Evolutionary conservation across 495 filamentous ascomycete genomes (phyloP), one percentile per base, ranked within the genome.

Genomic region (Friedmanniomyces endolithicus): DNA sequence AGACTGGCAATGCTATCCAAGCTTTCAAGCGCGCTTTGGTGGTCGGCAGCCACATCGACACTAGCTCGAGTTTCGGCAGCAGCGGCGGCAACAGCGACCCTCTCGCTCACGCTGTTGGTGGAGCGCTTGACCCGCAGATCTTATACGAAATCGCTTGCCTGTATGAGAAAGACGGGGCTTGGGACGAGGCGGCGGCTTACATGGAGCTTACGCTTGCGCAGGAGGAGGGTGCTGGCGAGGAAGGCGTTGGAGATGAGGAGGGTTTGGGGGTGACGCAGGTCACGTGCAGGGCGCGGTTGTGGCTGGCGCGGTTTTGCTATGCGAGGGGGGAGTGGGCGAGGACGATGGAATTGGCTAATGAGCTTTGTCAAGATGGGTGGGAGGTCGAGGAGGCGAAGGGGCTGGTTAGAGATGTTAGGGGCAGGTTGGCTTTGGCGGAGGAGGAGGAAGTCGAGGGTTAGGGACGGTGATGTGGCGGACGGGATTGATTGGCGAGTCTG

Each of bases 381-480:
- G 94, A 99, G 70, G 88, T 99, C 16, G 94, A 99, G 68, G 94
- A 99, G 69, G 94, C 94, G 14, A 96, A 97, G 73, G 90, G 90
- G 2, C 73, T 99, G 57, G 86, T 96, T 59, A 77, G 89, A 55
- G 92, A 97, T 72, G 77, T 94, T 20, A 75, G 90, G 58, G 86
- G 86, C 4, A 78, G 89, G 66, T 78, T 88, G 67, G 87, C 92
- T 62, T 69, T 66, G 64, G 60, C 27, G 23, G 57, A 59, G 39
- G 50, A n/a, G 27, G 51, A 47, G 37, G 60, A 49, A 22, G 14
- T 35, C 40, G 41, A 19, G 40, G 52, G 33, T 22, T 34, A 22
- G 31, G 49, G 33, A 12, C 1, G 29, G 29, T 9, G 47, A 14
- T 6, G 37, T 41, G 17, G 12, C 3, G 37, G 37, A 14, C 6